These are phyloP conservation scores for Musa troglodytarum DNA, from an alignment of 176 grass and related monocot genomes.

Conservation along the genomic window DNA sequence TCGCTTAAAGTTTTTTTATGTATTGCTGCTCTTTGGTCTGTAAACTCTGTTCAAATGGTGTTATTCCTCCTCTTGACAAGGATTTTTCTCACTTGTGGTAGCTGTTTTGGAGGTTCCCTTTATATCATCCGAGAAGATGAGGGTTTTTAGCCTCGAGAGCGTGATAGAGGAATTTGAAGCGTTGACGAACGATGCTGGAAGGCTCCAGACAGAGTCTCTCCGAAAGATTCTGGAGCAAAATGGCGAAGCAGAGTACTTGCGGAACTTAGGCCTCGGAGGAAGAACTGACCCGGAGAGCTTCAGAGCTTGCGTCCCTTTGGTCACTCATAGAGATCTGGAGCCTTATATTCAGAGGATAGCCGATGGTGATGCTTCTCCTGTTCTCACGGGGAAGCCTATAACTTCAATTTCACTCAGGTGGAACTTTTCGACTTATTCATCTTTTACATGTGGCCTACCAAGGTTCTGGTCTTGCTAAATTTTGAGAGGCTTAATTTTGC, in stretches of 20 bases:
- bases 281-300: constrained; percentile 58
- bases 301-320: constrained; percentile 45
- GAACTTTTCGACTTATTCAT: not conserved
- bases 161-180: constrained; percentile 67
- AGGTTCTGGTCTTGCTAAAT: not conserved
- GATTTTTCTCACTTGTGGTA: too few species aligned
- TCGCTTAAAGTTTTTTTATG: too few species aligned
- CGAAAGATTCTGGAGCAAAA: constrained; percentile 56
- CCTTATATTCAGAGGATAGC: constrained; percentile 77
- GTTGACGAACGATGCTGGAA: constrained; percentile 43
- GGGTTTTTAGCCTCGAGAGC: constrained; percentile 33
- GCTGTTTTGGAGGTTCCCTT: too few species aligned
- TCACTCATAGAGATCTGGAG: constrained; percentile 53
- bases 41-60: too few species aligned
- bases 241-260: constrained; percentile 48
- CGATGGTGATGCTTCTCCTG: constrained; percentile 46
- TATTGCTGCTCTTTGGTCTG: too few species aligned
- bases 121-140: constrained; percentile 23
- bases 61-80: too few species aligned
- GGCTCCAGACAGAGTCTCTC: constrained; percentile 55
- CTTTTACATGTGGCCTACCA: not conserved
- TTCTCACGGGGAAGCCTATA: constrained; percentile 56
- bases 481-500: not conserved
- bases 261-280: constrained; percentile 35
- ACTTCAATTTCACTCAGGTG: constrained; percentile 76